phyloP scores from a whole-genome alignment of 441 rosid species.

The Pelargonium australe region DNA sequence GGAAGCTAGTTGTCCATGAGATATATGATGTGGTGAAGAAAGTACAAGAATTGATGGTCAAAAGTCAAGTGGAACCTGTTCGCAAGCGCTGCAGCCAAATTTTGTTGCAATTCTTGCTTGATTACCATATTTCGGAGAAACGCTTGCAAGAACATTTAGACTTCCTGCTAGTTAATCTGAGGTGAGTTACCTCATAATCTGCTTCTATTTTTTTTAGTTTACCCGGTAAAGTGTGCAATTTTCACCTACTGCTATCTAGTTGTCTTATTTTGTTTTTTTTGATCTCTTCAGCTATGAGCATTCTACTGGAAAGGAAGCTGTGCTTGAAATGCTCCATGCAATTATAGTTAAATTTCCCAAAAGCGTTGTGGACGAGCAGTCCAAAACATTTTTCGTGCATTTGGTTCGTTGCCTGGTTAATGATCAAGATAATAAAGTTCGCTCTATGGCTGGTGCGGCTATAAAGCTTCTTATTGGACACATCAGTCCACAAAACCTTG shows the following conservation, averaged over 20 bases:
- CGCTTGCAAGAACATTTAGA: constrained; percentile 62
- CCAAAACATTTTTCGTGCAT: constrained; percentile 42
- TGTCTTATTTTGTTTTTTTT: constrained; percentile 1
- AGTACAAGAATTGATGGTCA: constrained; percentile 78
- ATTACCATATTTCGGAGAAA: constrained; percentile 61
- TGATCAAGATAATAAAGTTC: constrained; percentile 61
- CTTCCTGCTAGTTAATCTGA: constrained; percentile 60
- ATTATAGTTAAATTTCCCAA: constrained; percentile 60
- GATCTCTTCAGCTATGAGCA: constrained; percentile 63
- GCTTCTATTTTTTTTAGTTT: constrained; percentile 2
- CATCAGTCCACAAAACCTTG: constrained; percentile 38
- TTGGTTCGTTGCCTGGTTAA: constrained; percentile 61
- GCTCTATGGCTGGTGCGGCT: constrained; percentile 47
- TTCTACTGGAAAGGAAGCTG: constrained; percentile 86
- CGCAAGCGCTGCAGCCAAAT: constrained; percentile 78
- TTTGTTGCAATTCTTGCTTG: constrained; percentile 67
- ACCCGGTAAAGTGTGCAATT: constrained; percentile 1
- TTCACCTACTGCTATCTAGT: constrained; percentile 1
- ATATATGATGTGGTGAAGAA: constrained; percentile 64
- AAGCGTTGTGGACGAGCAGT: constrained; percentile 53
- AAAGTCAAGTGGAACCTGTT: constrained; percentile 64
- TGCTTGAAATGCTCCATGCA: constrained; percentile 77
- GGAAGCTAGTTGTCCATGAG: constrained; percentile 80
- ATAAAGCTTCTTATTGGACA: constrained; percentile 56
- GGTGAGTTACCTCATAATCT: constrained; percentile 35